Conservation (phyloP, 108 stramenopile genomes). For the Phaeodactylum tricornutum region DNA sequence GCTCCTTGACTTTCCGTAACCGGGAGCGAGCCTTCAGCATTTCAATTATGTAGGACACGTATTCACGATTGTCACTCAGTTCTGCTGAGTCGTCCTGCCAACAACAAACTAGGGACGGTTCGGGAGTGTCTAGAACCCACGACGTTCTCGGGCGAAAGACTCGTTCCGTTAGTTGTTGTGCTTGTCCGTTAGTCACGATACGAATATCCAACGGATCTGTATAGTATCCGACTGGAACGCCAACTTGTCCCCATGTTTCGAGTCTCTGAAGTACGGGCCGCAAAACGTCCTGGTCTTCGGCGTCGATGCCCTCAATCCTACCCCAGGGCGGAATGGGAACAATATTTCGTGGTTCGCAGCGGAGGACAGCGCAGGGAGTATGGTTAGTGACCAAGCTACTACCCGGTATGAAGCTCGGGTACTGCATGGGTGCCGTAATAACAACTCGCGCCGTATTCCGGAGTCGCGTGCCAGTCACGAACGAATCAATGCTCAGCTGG, state of each 20-base stretch:
- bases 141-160: background rate
- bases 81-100: slow-evolving; percentile 7
- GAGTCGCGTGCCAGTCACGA: background rate
- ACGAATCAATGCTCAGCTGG: slow-evolving; percentile 4
- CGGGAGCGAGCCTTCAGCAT: slow-evolving; percentile 1
- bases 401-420: slow-evolving; percentile 5
- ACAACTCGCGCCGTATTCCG: slow-evolving; percentile 2
- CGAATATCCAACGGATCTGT: slow-evolving; percentile 5
- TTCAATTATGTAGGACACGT: slow-evolving; percentile 1
- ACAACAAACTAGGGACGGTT: background rate
- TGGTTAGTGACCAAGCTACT: background rate
- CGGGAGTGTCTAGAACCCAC: background rate
- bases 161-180: background rate
- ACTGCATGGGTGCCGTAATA: slow-evolving; percentile 4
- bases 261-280: background rate
- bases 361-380: slow-evolving; percentile 1
- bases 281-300: background rate
- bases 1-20: background rate
- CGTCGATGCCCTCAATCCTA: background rate
- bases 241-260: slow-evolving; percentile 2
- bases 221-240: slow-evolving; percentile 4
- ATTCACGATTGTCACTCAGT: slow-evolving; percentile 2
- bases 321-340: slow-evolving; percentile 9
- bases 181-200: background rate
- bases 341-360: slow-evolving; percentile 6